Evolutionary conservation across 2,329 filamentous ascomycete genomes (phyloP).

Genomic region (Westerdykella sp.): DNA sequence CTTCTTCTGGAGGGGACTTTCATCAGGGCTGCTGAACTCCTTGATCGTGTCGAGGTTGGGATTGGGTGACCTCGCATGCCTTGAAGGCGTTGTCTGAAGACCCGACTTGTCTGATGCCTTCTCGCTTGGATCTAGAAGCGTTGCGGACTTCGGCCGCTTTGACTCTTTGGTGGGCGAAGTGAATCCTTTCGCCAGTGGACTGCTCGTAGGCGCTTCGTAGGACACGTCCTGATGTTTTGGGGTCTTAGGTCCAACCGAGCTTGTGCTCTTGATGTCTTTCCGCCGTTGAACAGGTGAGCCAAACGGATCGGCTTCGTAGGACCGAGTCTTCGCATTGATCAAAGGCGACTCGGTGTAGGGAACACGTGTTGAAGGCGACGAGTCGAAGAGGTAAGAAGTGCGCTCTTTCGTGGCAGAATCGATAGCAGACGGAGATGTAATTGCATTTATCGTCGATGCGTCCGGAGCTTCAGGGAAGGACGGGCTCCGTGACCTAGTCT

Average conservation of each 20-base stretch:
- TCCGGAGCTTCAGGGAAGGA: slow-evolving; percentile 19
- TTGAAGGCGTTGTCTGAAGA: slow-evolving; percentile 19
- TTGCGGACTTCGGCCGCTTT: slow-evolving; percentile 11
- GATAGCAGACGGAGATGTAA: slow-evolving; percentile 21
- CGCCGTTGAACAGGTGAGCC: background rate
- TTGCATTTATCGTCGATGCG: slow-evolving; percentile 6
- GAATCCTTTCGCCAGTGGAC: too few species aligned
- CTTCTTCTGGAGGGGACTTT: slow-evolving; percentile 37
- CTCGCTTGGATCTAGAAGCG: slow-evolving; percentile 30
- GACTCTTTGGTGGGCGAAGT: slow-evolving; percentile 5
- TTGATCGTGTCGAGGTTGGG: slow-evolving; percentile 46
- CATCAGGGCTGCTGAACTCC: slow-evolving; percentile 44
- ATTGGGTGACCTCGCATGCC: slow-evolving; percentile 24
- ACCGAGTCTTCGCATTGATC: slow-evolving; percentile 14
- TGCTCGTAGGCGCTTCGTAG: too few species aligned
- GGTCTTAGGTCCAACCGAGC: too few species aligned
- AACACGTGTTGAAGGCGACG: slow-evolving; percentile 32
- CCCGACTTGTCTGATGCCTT: slow-evolving; percentile 14
- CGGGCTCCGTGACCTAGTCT: slow-evolving; percentile 16
- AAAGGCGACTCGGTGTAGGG: slow-evolving; percentile 23
- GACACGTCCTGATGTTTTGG: too few species aligned
- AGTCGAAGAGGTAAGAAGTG: slow-evolving; percentile 32
- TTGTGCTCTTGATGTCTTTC: too few species aligned
- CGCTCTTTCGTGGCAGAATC: slow-evolving; percentile 34
- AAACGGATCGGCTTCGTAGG: slow-evolving; percentile 7